Base-by-base conservation (phyloP, 163 green algal species). In the Coccomyxa subellipsoidea region DNA sequence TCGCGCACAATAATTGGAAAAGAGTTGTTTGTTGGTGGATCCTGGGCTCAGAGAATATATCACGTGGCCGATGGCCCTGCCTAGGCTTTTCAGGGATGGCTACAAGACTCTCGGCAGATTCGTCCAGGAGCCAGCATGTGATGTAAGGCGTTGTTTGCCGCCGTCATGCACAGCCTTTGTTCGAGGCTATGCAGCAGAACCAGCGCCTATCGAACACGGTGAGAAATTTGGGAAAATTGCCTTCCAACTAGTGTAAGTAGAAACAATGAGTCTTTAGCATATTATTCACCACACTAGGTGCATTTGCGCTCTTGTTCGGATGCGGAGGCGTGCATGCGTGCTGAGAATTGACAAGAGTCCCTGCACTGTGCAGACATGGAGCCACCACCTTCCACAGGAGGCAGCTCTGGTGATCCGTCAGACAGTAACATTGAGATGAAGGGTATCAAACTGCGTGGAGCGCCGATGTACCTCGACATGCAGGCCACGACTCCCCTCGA, bases 401-500 rank as follows among this genome's bases (percentile, higher is more conserved):
- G 66, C 18, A 73, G 66, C 66, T 73, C 66, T 34, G 66, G 66
- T 34, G 66, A 73, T 73, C 66, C 66, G 18, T 18, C 66, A 4
- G 66, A 73, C 6, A 36, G 29, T 32, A 18, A 73, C 66, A 69
- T 87, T 2, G 84, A 95, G 76, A 93, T 93, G 83, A 98, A 98
- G 88, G 95, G 95, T 79, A 96, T 98, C 73, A 80, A 85, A 34
- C 89, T 98, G 47, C 87, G 84, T 9, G 95, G 94, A 18, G 84
- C 88, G 10, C 95, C 95, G 0, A 84, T 98, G 76, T 98, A 98
- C 89, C 87, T 98, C 38, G 95, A 98, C 88, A 96, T 97, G 92
- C 93, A 90, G 81, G 94, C 97, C 27, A 99, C 97, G 18, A 99
- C 97, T 2, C 97, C 96, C 0, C 69, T 99, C 79, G 97, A 99